Base-by-base conservation (phyloP, 768 basidiomycete species). In the Jaapia argillacea region DNA sequence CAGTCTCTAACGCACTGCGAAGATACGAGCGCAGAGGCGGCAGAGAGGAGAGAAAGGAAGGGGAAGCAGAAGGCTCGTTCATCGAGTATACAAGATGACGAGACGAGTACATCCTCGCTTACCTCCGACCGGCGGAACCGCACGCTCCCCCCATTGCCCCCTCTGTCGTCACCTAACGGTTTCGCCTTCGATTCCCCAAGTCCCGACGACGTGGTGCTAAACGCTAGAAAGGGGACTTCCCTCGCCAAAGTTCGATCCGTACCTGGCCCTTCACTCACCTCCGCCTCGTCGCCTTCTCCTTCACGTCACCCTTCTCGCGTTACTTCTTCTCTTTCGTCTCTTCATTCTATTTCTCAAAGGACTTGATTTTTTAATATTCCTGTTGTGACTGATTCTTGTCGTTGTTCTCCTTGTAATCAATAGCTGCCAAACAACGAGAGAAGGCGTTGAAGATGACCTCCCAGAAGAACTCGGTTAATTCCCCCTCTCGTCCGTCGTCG, bases 201-300 rank as follows among this genome's bases (percentile, higher is more conserved):
- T 60, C 94, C 94, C 18, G 94, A 98, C 52, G 94, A 97, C 54
- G 63, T 87, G 49, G 79, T 97, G 6, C 67, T 85, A 53, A 77
- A 77, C 51, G 87, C 90, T 43, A 77, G 90, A 40, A 79, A 74
- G 42, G 85, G 85, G 37, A 85, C 90, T 3, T 64, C 79, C 24
- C 62, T 84, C 39, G 69, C 61, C 7, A 64, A 70, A 43, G 63
- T 65, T 43, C 61, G 51, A 54, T 53, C 59, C 25, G 25, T 31
- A n/a, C 43, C 36, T 6, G 20, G 10, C 37, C 20, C 62, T 28
- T 31, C 13, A 10, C 26, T 42, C 40, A 21, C 35, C 44, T 0
- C 20, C 22, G 40, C 33, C 24, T 42, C 16, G 37, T 47, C 50
- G 51, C 48, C 48, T 39, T 20, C 28, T 42, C 16, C 31, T 23